Percentiles rank a stretch among this genome's conserved stretches.
Evolutionary conservation across 495 filamentous ascomycete genomes (phyloP).

Genomic region (Hyphodiscus hymeniophilus): DNA sequence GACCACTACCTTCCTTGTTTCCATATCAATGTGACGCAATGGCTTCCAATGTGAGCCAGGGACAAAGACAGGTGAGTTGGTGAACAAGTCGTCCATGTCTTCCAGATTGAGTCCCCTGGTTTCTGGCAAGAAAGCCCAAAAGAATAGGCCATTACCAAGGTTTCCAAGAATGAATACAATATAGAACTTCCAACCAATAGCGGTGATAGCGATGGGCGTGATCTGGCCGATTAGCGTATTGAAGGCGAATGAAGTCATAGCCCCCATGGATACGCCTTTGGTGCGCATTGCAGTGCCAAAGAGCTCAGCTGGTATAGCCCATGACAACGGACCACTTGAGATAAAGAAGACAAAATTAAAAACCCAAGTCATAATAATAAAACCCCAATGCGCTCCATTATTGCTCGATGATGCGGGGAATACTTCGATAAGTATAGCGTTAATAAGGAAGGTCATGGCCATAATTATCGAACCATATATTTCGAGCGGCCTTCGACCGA

Average conservation of each 20-base stretch:
- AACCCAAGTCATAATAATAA: slow-evolving; percentile 28
- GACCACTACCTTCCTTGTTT: neutral
- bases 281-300: slow-evolving; percentile 11
- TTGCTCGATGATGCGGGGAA: slow-evolving; percentile 31
- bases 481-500: slow-evolving; percentile 41
- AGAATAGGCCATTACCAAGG: slow-evolving; percentile 31
- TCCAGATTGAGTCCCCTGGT: slow-evolving; percentile 2
- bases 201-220: slow-evolving; percentile 37
- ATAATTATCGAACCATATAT: slow-evolving; percentile 38
- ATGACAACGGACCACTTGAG: slow-evolving; percentile 20
- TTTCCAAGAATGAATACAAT: slow-evolving; percentile 39
- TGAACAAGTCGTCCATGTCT: slow-evolving; percentile 18
- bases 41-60: slow-evolving; percentile 18
- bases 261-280: slow-evolving; percentile 13
- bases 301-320: slow-evolving; percentile 21
- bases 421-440: slow-evolving; percentile 18
- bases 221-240: slow-evolving; percentile 45
- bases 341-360: slow-evolving; percentile 29
- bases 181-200: slow-evolving; percentile 38
- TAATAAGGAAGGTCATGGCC: slow-evolving; percentile 29
- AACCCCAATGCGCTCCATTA: slow-evolving; percentile 22
- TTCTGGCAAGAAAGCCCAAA: slow-evolving; percentile 35
- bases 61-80: slow-evolving; percentile 30
- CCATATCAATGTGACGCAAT: neutral
- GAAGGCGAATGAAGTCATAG: slow-evolving; percentile 24